Conservation (phyloP, 768 basidiomycete genomes). For the Tricholoma saponaceum region DNA sequence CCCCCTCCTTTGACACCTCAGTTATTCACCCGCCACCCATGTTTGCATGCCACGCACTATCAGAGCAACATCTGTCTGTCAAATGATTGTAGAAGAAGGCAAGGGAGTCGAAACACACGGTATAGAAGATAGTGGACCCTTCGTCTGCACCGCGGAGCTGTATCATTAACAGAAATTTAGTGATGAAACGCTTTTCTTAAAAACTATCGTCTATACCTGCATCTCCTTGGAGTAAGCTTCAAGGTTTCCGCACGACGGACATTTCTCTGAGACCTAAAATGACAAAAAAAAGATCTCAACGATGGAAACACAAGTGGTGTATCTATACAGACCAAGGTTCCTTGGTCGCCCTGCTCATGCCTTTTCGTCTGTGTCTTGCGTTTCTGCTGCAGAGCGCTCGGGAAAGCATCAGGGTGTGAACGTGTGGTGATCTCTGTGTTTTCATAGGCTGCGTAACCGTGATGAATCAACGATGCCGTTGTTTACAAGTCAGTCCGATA, state of each 20-base stretch:
- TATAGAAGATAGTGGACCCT: constrained; percentile 92
- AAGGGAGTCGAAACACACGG: constrained; percentile 46
- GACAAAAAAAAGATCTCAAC: neutral
- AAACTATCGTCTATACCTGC: constrained; percentile 49
- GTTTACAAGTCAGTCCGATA: constrained; percentile 13
- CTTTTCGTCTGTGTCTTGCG: constrained; percentile 84
- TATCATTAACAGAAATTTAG: neutral
- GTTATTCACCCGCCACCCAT: constrained; percentile 83
- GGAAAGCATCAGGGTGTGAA: constrained; percentile 93
- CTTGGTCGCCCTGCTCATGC: constrained; percentile 70
- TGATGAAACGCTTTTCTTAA: neutral
- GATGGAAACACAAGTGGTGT: neutral
- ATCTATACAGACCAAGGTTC: constrained; percentile 35
- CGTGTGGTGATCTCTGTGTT: constrained; percentile 85
- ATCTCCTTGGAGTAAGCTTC: constrained; percentile 87
- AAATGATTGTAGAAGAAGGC: neutral
- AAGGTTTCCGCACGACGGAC: constrained; percentile 80
- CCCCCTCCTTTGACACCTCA: no score
- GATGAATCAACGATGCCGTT: neutral
- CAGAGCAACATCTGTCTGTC: constrained; percentile 14
- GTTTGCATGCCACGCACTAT: constrained; percentile 72
- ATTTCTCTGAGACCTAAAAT: constrained; percentile 82
- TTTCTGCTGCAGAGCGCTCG: constrained; percentile 81
- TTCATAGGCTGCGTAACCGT: constrained; percentile 68
- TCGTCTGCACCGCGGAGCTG: constrained; percentile 90